Evolutionary conservation across 768 basidiomycete genomes (phyloP).

Genomic region (Serendipita sp.): DNA sequence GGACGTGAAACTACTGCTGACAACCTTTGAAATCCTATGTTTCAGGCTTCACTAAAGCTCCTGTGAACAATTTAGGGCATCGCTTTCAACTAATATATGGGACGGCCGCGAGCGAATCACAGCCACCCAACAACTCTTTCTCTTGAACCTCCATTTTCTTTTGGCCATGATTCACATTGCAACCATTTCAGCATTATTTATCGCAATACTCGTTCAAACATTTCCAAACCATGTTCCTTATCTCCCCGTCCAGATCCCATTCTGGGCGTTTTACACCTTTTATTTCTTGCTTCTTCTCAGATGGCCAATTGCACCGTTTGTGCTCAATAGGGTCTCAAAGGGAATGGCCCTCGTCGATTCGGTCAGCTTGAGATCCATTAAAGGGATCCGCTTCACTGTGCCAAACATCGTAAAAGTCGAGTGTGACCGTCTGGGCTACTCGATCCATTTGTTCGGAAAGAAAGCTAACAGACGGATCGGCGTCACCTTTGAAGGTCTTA

Average conservation of each 20-base stretch:
- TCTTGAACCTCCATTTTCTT: not conserved
- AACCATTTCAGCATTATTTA: not conserved
- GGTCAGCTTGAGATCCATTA: not conserved
- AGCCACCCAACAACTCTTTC: no score
- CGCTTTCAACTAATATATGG: no score
- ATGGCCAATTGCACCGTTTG: constrained; percentile 3
- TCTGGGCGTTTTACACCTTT: not conserved
- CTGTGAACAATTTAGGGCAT: no score
- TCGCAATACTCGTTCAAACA: not conserved
- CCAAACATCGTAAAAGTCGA: not conserved
- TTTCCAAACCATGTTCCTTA: not conserved
- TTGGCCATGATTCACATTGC: not conserved
- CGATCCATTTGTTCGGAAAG: not conserved
- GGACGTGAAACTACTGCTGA: no score
- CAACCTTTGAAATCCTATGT: no score
- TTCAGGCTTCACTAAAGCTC: no score
- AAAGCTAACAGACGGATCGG: not conserved
- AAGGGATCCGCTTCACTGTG: not conserved
- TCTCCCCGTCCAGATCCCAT: not conserved
- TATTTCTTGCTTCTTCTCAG: not conserved
- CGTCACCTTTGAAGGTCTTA: not conserved
- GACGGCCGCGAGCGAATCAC: no score
- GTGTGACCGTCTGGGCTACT: constrained; percentile 1
- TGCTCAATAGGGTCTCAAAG: not conserved
- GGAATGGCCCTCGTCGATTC: not conserved